Evolutionary conservation across 2,329 filamentous ascomycete genomes (phyloP), one percentile per base, ranked within the genome.

Genomic region (Amphichorda felina): DNA sequence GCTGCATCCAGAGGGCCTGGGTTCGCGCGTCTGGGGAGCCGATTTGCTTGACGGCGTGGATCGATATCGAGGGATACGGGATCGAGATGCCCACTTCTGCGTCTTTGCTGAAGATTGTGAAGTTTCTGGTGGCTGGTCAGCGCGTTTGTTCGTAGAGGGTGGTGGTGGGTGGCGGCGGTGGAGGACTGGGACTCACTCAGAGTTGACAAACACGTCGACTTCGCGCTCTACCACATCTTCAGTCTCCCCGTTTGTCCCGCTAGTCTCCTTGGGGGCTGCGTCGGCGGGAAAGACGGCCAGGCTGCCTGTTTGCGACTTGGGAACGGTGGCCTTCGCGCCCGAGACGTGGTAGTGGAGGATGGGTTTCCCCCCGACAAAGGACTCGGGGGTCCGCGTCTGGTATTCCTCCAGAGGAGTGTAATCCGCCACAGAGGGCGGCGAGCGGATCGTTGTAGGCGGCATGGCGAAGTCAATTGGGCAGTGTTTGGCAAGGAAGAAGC

Each of bases 1-100:
- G 64, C 51, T 82, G 78, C 63, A 83, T 74, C 58, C 80, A 79
- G 13, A 85, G 65, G 5, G 67, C 64, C 38, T 67, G 51, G 10
- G 47, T 40, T 27, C 59, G 53, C 15, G 61, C 56, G 19, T 59
- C 50, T 30, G 59, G 37, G 41, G 41, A 37, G 34, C 50, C 53
- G 47, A 72, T 62, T 38, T 75, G 72, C 56, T 84, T 79, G 46
- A 82, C 72, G 1, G 81, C 83, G 52, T 87, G 82, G 13, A 88
- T 75, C 16, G 77, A 77, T 51, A 89, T 82, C 41, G 73, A 63
- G 3, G 78, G 81, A 55, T 87, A 89, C 0, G 80, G 75, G 43
- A 88, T 81, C 28, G 74, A 68, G 30, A 85, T 58, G 42, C 82
- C 83, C 14, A 60, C 67, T 25, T 65, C 61, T 10, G 64, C 68